These are phyloP conservation scores for Kodamaea sp. DNA, from an alignment of 1,139 yeast species.

Conservation along the genomic window DNA sequence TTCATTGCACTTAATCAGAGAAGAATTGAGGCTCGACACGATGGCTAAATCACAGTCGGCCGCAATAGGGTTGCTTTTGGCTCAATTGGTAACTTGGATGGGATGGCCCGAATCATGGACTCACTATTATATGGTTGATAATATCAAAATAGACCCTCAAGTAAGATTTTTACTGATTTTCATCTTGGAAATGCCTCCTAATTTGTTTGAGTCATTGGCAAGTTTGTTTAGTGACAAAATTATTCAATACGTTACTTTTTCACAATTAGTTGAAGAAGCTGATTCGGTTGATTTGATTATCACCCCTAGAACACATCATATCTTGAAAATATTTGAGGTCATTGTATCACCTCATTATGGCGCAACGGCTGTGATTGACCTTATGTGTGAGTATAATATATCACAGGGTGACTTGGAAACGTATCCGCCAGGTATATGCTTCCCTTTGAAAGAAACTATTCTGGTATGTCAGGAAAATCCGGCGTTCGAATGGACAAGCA, in stretches of 20 bases:
- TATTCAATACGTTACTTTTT: conserved; percentile 59
- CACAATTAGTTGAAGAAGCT: conserved; percentile 64
- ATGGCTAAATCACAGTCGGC: conserved; percentile 35
- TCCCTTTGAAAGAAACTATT: conserved; percentile 63
- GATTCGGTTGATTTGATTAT: conserved; percentile 55
- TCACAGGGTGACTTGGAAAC: conserved; percentile 56
- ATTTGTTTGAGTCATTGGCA: conserved; percentile 49
- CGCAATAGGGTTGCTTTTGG: conserved; percentile 50
- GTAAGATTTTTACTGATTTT: conserved; percentile 39
- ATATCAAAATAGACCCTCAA: conserved; percentile 18
- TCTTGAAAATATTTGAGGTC: conserved; percentile 59
- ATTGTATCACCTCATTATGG: conserved; percentile 53
- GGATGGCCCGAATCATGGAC: conserved; percentile 75
- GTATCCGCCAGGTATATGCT: conserved; percentile 66
- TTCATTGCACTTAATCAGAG: conserved; percentile 71
- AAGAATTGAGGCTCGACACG: conserved; percentile 64
- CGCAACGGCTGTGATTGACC: conserved; percentile 51
- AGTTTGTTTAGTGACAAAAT: conserved; percentile 47
- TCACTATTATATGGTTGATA: conserved; percentile 46
- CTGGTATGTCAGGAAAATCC: conserved; percentile 56
- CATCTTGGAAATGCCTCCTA: conserved; percentile 50
- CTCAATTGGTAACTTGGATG: conserved; percentile 63
- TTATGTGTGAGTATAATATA: conserved; percentile 56
- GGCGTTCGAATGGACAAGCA: conserved; percentile 44
- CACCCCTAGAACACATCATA: conserved; percentile 61